Percentiles rank a stretch among this genome's conserved stretches.
These are phyloP conservation scores for Saturnispora quitensis DNA, from an alignment of 805 yeast genomes.

Conservation along the genomic window DNA sequence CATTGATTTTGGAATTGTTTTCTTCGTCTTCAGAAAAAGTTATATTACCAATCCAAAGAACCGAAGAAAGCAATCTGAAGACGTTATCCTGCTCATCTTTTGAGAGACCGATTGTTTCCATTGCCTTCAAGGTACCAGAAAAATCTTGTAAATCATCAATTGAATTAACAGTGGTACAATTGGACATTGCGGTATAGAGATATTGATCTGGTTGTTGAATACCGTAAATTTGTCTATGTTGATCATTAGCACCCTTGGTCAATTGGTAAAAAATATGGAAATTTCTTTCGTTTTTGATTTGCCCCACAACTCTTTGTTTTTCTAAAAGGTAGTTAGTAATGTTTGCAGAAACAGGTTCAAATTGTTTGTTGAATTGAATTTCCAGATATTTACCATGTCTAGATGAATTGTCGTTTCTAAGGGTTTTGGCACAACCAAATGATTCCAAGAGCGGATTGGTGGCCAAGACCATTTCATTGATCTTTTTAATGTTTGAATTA, in stretches of 20 bases:
- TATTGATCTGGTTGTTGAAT: constrained; percentile 92
- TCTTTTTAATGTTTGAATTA: constrained; percentile 64
- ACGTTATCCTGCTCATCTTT: constrained; percentile 85
- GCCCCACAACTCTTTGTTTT: constrained; percentile 95
- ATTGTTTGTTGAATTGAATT: constrained; percentile 71
- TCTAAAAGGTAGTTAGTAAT: constrained; percentile 92
- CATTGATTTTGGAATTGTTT: constrained; percentile 77
- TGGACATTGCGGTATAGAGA: constrained; percentile 76
- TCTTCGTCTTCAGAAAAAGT: constrained; percentile 78
- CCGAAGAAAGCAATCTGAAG: constrained; percentile 73
- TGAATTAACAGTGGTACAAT: constrained; percentile 78
- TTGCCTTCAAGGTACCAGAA: constrained; percentile 56
- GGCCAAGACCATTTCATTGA: constrained; percentile 96
- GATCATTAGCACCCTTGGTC: constrained; percentile 82
- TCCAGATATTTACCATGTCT: constrained; percentile 92
- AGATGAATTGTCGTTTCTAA: constrained; percentile 82
- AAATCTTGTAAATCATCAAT: constrained; percentile 79
- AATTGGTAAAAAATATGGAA: constrained; percentile 96
- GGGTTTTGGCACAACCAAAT: constrained; percentile 89
- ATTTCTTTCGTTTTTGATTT: constrained; percentile 84
- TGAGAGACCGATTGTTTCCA: constrained; percentile 76
- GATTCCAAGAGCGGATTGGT: constrained; percentile 89
- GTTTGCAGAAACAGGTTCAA: constrained; percentile 90
- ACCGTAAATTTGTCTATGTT: constrained; percentile 76
- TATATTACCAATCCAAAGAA: constrained; percentile 92